Base-by-base conservation (phyloP, 225 moss, liverwort and hornwort genomes). In the Sphagnum contortum region DNA sequence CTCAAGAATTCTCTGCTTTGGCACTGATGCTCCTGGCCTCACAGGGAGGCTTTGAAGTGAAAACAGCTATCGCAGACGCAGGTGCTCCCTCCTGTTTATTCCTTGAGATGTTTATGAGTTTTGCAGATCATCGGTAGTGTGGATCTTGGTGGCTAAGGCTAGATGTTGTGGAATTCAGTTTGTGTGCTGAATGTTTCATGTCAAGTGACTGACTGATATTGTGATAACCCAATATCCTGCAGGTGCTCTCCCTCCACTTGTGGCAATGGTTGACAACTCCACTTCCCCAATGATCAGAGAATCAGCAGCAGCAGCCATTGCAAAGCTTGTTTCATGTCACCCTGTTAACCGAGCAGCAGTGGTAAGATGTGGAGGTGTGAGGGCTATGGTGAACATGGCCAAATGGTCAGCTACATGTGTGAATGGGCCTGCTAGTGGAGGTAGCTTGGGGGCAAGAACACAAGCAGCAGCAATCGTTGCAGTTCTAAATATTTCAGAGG, bases 1-100 rank as follows among this genome's bases (percentile, higher is more conserved):
- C 91, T n/a, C 91, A 91, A 75, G 91, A 91, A 66, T 91, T 87
- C 71, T 68, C 91, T 44, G 76, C 89, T 12, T 72, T 91, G 66
- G 91, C 88, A 3, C 70, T 91, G 3, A 89, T 91, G 89, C 67
- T 91, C 44, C 87, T 91, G 68, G 87, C 87, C 53, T 88, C 91
- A 65, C 88, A 91, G 67, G 91, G 91, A 62, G 88, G 91, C 0
- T 75, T 79, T 77, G 88, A 89, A 63, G 87, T 91, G 0, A 88
- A 88, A 73, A 80, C 88, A 46, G 10, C 80, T 10, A 89, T 91
- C 65, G 71, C 69, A 45, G 62, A 91, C 65, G 87, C 75, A 13
- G 91, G 83, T 83, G 50, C 11, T 45, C 12, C 49, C 63, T 62
- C 47, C 48, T 48, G 12, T 29, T 29, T 29, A 29, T 29, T 29